Evolutionary conservation across 2,329 filamentous ascomycete genomes (phyloP), one percentile per base, ranked within the genome.

Genomic region (Nemania sp.): DNA sequence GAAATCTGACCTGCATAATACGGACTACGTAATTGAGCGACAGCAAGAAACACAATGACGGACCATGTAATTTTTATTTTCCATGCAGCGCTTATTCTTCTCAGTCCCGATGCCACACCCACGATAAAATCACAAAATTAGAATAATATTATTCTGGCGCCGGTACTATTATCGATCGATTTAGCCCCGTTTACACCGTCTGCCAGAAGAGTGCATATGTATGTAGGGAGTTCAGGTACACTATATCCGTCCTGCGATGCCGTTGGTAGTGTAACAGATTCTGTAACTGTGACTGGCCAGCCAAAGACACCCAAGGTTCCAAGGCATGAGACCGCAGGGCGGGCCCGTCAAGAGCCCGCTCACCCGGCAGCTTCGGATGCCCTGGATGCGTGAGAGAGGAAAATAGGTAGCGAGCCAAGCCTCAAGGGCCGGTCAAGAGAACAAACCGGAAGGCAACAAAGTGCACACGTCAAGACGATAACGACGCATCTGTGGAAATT

Each of bases 371-470:
- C 37, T 59, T 66, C 64, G 64, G 64, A 62, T 46, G 34, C 21
- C 45, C 29, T 5, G 37, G 50, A 32, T 32, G 43, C 34, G 35
- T 35, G 37, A 42, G 21, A 34, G n/a, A 35, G 29, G n/a, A 50
- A n/a, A 3, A 20, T 21, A 34, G 21, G 47, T n/a, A 18, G 32
- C 15, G 18, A 10, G 47, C 45, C 45, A 48, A 48, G 45, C 62
- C 45, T 48, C 57, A 21, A 50, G 42, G 48, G 17, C 18, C 10
- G 40, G 15, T 20, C 49, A 40, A 59, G 57, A 60, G 63, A 65
- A 67, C 60, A 65, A 67, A 65, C 63, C 65, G 65, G 65, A 64
- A 62, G 63, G 54, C 57, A 63, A 12, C 52, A 20, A n/a, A 56
- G 45, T 2, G 53, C 65, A 65, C 56, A 63, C 56, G 65, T 59